phyloP scores from a whole-genome alignment of 352 stramenopile genomes.

The Globisporangium cederbergense region DNA sequence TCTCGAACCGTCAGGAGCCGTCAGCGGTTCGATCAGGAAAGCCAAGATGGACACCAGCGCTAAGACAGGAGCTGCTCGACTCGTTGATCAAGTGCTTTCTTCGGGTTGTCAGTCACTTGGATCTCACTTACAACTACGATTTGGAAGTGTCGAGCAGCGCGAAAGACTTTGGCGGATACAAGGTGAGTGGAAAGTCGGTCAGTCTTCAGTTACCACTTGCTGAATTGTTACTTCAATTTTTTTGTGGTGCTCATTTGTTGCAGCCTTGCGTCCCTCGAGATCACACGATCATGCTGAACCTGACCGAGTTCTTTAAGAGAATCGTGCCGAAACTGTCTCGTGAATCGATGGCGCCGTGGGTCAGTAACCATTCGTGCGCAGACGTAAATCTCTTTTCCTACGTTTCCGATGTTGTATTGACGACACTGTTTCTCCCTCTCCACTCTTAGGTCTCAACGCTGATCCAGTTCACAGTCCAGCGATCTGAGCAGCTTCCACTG shows the following conservation, averaged over 20 bases:
- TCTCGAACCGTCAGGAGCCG: slow-evolving; percentile 3
- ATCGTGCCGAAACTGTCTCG: slow-evolving; percentile 33
- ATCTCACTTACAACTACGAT: slow-evolving; percentile 73
- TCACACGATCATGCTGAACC: slow-evolving; percentile 79
- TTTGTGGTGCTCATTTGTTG: slow-evolving; percentile 2
- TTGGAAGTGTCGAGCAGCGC: slow-evolving; percentile 34
- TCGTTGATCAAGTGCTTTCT: slow-evolving; percentile 45
- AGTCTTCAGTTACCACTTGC: not conserved
- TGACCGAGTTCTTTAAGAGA: slow-evolving; percentile 71
- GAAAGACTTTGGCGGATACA: slow-evolving; percentile 45
- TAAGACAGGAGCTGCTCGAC: slow-evolving; percentile 46
- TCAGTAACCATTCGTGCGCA: slow-evolving; percentile 22
- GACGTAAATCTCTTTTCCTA: not conserved
- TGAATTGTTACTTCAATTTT: not conserved
- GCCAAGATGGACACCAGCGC: slow-evolving; percentile 9
- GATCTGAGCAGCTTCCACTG: slow-evolving; percentile 30
- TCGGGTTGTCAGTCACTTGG: slow-evolving; percentile 44
- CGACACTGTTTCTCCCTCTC: not conserved
- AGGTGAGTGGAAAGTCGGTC: slow-evolving; percentile 29
- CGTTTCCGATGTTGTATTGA: not conserved
- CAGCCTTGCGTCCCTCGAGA: slow-evolving; percentile 66
- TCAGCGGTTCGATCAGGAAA: not conserved
- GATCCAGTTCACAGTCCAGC: slow-evolving; percentile 31
- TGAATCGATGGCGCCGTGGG: slow-evolving; percentile 37
- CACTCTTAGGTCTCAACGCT: slow-evolving; percentile 29